Conservation (phyloP, 345 rosid genomes). For the Gossypium rotundifolium region DNA sequence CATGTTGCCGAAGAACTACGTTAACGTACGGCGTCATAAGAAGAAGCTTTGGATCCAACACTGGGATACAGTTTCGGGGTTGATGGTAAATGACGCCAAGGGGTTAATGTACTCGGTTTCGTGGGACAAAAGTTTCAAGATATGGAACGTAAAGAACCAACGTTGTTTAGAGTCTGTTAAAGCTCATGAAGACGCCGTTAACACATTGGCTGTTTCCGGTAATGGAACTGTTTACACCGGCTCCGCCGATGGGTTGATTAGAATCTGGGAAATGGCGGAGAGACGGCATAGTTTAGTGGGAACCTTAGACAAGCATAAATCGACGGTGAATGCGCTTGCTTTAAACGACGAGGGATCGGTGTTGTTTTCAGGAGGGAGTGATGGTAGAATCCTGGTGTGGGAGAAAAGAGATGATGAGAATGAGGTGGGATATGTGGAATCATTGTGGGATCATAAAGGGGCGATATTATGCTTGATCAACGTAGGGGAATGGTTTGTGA, state of each 20-base stretch:
- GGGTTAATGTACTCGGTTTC: slow-evolving; percentile 42
- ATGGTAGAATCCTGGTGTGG: slow-evolving; percentile 41
- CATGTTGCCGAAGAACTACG: slow-evolving; percentile 33
- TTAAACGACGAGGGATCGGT: slow-evolving; percentile 28
- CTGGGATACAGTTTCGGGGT: slow-evolving; percentile 37
- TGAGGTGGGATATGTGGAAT: slow-evolving; percentile 27
- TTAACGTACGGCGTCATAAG: slow-evolving; percentile 40
- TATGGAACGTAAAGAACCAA: slow-evolving; percentile 23
- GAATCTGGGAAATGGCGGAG: slow-evolving; percentile 31
- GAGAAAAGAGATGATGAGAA: not conserved
- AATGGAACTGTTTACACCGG: slow-evolving; percentile 39
- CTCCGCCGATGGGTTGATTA: slow-evolving; percentile 32
- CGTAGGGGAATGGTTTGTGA: slow-evolving; percentile 25
- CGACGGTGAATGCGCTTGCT: slow-evolving; percentile 36
- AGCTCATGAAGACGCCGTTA: slow-evolving; percentile 45
- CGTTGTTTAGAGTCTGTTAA: slow-evolving; percentile 41
- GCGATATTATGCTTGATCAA: slow-evolving; percentile 36
- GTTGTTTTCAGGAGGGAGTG: slow-evolving; percentile 38
- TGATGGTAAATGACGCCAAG: slow-evolving; percentile 17
- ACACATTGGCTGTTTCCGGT: slow-evolving; percentile 29
- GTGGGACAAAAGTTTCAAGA: slow-evolving; percentile 49
- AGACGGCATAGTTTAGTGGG: slow-evolving; percentile 26
- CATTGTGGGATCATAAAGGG: slow-evolving; percentile 34
- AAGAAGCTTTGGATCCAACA: slow-evolving; percentile 48
- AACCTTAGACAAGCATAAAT: slow-evolving; percentile 34